These are phyloP conservation scores for Hygrophorus pudorinus DNA, from an alignment of 768 basidiomycete genomes.

Conservation along the genomic window DNA sequence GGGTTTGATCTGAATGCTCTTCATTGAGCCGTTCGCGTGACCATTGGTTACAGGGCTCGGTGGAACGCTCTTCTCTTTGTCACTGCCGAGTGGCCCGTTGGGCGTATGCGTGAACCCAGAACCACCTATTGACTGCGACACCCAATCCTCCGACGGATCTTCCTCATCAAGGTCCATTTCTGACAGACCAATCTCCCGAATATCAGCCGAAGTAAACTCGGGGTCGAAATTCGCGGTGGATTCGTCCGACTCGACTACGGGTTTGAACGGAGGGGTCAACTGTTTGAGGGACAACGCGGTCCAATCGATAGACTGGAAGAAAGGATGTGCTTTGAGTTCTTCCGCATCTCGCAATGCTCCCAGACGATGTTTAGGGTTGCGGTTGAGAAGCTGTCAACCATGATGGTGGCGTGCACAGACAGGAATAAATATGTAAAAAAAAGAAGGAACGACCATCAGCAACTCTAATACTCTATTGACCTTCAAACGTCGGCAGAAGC, in stretches of 20 bases:
- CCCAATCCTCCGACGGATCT: constrained; percentile 69
- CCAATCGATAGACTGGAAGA: constrained; percentile 93
- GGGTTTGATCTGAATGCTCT: constrained; percentile 46
- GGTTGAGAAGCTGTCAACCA: constrained; percentile 73
- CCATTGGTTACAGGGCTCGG: constrained; percentile 10
- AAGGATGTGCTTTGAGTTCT: constrained; percentile 93
- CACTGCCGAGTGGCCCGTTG: constrained; percentile 70
- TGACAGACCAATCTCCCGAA: constrained; percentile 50
- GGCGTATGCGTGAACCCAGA: constrained; percentile 44
- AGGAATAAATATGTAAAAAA: constrained; percentile 13
- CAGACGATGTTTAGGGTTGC: constrained; percentile 95
- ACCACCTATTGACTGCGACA: constrained; percentile 35
- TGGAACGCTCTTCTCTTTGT: constrained; percentile 19
- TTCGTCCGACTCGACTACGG: constrained; percentile 95
- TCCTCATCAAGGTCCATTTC: constrained; percentile 45
- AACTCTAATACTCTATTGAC: neutral
- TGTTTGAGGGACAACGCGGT: constrained; percentile 75
- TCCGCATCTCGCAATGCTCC: constrained; percentile 85
- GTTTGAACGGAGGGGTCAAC: constrained; percentile 96
- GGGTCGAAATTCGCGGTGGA: constrained; percentile 97
- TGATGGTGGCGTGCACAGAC: neutral
- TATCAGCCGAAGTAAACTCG: constrained; percentile 91
- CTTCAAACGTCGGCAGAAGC: constrained; percentile 5
- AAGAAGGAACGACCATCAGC: constrained; percentile 1
- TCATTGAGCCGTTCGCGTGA: constrained; percentile 2